Evolutionary conservation across 495 filamentous ascomycete species (phyloP).

Genomic region (Penicillium odoratum): DNA sequence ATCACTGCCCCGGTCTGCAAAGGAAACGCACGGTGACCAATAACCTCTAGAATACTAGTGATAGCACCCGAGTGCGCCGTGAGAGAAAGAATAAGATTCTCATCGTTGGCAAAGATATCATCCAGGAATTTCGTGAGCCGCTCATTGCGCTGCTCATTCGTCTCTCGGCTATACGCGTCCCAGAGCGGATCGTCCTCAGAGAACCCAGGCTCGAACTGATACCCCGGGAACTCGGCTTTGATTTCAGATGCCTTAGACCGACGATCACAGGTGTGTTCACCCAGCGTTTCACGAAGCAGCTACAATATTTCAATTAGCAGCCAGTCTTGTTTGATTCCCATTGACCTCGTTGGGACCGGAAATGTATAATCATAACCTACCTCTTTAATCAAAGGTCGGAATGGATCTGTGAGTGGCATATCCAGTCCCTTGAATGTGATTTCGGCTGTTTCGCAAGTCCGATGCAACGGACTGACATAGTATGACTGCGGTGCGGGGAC

Average conservation of each 20-base stretch:
- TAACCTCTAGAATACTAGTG: constrained; percentile 54
- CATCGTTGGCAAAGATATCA: constrained; percentile 62
- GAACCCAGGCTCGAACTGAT: constrained; percentile 64
- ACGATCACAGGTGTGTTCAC: constrained; percentile 79
- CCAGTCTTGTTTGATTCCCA: not conserved
- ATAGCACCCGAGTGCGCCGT: constrained; percentile 77
- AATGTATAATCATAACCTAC: constrained; percentile 17
- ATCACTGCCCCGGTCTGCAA: constrained; percentile 70
- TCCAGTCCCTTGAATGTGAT: constrained; percentile 59
- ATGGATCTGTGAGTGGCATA: constrained; percentile 52
- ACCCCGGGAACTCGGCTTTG: constrained; percentile 55
- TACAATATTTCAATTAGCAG: constrained; percentile 3
- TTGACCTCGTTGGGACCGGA: not conserved
- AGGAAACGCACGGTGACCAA: constrained; percentile 65
- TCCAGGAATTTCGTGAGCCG: constrained; percentile 58
- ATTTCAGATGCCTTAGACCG: constrained; percentile 63
- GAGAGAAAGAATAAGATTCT: constrained; percentile 62
- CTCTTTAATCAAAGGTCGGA: constrained; percentile 69
- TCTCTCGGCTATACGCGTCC: constrained; percentile 55
- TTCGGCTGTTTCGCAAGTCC: constrained; percentile 66
- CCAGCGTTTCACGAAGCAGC: constrained; percentile 70
- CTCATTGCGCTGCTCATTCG: constrained; percentile 52
- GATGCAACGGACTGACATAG: constrained; percentile 73
- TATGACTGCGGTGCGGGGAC: constrained; percentile 66
- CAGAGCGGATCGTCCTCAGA: constrained; percentile 62